These are phyloP conservation scores for Erysiphe pulchra DNA, from an alignment of 2,329 filamentous ascomycete species.

Conservation along the genomic window DNA sequence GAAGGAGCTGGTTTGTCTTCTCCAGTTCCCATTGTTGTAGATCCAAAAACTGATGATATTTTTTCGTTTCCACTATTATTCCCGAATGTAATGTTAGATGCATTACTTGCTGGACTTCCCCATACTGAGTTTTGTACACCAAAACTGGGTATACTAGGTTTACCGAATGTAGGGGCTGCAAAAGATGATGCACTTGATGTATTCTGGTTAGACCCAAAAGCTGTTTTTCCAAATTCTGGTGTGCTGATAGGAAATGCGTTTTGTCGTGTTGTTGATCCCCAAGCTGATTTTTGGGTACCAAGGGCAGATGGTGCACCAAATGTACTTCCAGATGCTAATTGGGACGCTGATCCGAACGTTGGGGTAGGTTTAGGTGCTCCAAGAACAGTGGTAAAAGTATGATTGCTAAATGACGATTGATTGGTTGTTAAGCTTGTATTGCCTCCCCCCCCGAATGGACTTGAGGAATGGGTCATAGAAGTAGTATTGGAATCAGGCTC, in stretches of 20 bases:
- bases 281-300: slow-evolving; percentile 25
- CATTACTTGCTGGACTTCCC: slow-evolving; percentile 16
- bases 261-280: slow-evolving; percentile 17
- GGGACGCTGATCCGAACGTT: slow-evolving; percentile 14
- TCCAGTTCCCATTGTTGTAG: too few species aligned
- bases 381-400: too few species aligned
- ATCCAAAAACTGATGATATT: slow-evolving; percentile 3
- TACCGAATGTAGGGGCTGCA: slow-evolving; percentile 21
- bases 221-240: slow-evolving; percentile 16
- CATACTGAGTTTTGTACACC: slow-evolving; percentile 26
- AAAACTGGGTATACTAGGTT: slow-evolving; percentile 10
- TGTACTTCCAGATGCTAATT: slow-evolving; percentile 15
- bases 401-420: too few species aligned
- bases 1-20: slow-evolving; percentile 9
- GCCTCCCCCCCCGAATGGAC: too few species aligned
- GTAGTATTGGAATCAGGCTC: slow-evolving; percentile 11
- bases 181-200: slow-evolving; percentile 2
- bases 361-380: slow-evolving; percentile 3
- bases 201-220: slow-evolving; percentile 9
- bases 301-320: slow-evolving; percentile 18
- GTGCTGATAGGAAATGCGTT: slow-evolving; percentile 9
- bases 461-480: slow-evolving; percentile 9
- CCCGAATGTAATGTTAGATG: slow-evolving; percentile 21
- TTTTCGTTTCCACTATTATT: slow-evolving; percentile 23
- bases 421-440: too few species aligned